Evolutionary conservation across 176 grass and related monocot genomes (phyloP).

Genomic region (Thalia dealbata): DNA sequence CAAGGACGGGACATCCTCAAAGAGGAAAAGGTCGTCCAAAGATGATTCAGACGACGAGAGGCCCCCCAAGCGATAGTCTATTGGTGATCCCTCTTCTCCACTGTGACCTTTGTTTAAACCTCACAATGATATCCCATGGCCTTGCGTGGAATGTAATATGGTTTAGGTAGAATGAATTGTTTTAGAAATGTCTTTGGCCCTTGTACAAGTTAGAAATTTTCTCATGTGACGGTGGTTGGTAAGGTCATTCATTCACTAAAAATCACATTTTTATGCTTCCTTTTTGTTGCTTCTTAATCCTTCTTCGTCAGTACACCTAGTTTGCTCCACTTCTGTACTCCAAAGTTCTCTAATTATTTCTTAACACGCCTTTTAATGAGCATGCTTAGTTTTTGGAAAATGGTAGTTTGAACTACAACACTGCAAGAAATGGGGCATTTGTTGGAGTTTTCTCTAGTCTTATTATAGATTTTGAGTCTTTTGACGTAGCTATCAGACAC

Average conservation of each 20-base stretch:
- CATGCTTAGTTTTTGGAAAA: too few relatives aligned
- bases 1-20: constrained; percentile 3
- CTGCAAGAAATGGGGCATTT: too few relatives aligned
- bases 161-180: neutral
- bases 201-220: neutral
- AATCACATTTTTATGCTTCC: neutral
- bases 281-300: neutral
- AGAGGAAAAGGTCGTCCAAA: constrained; percentile 14
- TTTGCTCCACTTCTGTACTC: too few relatives aligned
- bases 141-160: neutral
- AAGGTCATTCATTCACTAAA: neutral
- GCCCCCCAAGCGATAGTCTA: constrained; percentile 13
- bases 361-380: too few relatives aligned
- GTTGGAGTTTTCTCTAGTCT: too few relatives aligned
- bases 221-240: neutral
- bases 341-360: too few relatives aligned
- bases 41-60: constrained; percentile 14
- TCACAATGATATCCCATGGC: neutral
- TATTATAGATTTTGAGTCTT: too few relatives aligned
- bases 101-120: neutral
- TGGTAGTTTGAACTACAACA: too few relatives aligned
- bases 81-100: neutral
- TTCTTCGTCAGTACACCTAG: too few relatives aligned
- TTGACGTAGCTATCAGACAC: too few relatives aligned
- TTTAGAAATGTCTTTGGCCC: neutral